Conservation (phyloP, 257 asterid genomes). For the Solanum chaucha region DNA sequence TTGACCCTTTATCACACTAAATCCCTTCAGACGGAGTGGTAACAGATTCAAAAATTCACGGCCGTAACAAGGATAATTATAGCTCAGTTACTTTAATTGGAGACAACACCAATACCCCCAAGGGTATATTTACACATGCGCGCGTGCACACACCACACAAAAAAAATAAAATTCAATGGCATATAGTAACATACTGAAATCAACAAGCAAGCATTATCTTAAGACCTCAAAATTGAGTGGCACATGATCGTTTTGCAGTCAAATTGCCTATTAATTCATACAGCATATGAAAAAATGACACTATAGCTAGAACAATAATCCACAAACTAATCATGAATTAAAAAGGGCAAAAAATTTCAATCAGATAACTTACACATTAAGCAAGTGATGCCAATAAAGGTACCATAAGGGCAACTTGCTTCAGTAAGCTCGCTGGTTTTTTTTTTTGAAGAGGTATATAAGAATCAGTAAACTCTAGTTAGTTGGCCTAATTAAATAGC, state of each 20-base stretch:
- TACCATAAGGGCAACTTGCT: background rate
- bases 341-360: background rate
- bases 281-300: background rate
- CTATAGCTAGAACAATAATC: background rate
- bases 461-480: background rate
- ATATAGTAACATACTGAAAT: background rate
- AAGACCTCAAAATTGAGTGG: background rate
- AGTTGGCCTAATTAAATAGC: background rate
- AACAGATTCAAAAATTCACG: background rate
- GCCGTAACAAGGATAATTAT: background rate
- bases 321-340: background rate
- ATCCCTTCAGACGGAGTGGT: background rate
- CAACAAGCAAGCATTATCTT: background rate
- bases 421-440: background rate
- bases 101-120: background rate
- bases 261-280: background rate
- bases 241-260: background rate
- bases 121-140: background rate
- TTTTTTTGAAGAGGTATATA: background rate
- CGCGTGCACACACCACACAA: background rate
- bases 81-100: background rate
- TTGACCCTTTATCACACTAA: background rate
- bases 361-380: background rate
- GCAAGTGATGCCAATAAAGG: background rate
- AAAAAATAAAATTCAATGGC: background rate